Evolutionary conservation across 495 filamentous ascomycete genomes (phyloP).

Genomic region (Podospora pseudoanserina): DNA sequence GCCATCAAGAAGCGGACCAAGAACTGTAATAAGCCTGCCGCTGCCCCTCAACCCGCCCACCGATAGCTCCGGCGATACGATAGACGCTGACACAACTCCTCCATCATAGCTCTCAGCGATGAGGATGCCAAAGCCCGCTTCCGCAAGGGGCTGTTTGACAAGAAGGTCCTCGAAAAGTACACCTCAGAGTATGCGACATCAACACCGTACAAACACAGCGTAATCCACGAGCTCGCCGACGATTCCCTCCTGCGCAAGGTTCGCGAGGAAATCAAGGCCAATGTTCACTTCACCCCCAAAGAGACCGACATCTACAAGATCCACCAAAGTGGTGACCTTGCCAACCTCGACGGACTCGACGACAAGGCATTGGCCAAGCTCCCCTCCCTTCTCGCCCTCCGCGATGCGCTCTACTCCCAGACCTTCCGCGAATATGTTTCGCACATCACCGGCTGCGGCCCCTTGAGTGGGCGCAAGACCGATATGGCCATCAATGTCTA

Average conservation of each 20-base stretch:
- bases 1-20: constrained; percentile 44
- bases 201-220: constrained; percentile 82
- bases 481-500: constrained; percentile 99
- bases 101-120: constrained; percentile 36
- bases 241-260: constrained; percentile 78
- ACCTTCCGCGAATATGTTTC: constrained; percentile 86
- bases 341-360: constrained; percentile 91
- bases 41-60: not conserved
- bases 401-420: constrained; percentile 88
- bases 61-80: constrained; percentile 1
- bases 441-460: constrained; percentile 75
- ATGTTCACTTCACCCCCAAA: constrained; percentile 94
- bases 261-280: constrained; percentile 79
- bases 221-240: constrained; percentile 76
- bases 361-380: constrained; percentile 74
- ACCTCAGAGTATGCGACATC: constrained; percentile 67
- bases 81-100: constrained; percentile 19
- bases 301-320: constrained; percentile 99
- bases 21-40: constrained; percentile 33
- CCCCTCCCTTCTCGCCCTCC: constrained; percentile 78
- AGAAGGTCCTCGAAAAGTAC: constrained; percentile 62
- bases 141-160: constrained; percentile 71
- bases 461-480: constrained; percentile 88
- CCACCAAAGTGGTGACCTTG: constrained; percentile 95
- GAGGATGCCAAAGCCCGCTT: constrained; percentile 57